A percentile compares a stretch with the other conserved stretches of the same genome.
Conservation (phyloP, 176 grass and related monocot genomes). For the Bolboschoenus planiculmis region DNA sequence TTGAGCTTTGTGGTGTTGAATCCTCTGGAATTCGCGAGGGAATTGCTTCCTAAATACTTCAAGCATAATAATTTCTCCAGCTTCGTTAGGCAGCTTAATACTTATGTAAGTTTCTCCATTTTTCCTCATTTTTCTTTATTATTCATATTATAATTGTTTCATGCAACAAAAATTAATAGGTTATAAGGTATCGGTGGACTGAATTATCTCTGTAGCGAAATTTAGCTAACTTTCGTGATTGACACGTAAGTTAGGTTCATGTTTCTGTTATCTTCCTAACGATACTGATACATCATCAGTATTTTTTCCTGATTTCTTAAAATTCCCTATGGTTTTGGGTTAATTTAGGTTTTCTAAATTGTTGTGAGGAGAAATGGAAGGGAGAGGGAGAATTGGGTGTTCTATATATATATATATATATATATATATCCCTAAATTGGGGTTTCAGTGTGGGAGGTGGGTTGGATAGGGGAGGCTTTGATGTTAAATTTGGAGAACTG, state of each 20-base stretch:
- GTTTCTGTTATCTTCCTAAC: too few relatives aligned
- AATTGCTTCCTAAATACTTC: slow-evolving; percentile 96
- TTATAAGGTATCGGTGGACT: background rate
- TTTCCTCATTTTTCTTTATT: background rate
- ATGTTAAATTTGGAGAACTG: background rate
- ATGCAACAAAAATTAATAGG: background rate
- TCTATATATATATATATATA: too few relatives aligned
- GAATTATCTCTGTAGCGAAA: background rate
- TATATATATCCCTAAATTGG: too few relatives aligned
- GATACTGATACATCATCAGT: background rate
- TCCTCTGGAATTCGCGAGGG: slow-evolving; percentile 60
- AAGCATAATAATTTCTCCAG: slow-evolving; percentile 99
- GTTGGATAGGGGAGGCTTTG: background rate
- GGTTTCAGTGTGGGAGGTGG: background rate
- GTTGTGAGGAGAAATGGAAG: background rate
- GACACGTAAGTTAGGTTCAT: too few relatives aligned
- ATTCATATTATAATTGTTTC: background rate
- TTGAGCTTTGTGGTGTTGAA: slow-evolving; percentile 78
- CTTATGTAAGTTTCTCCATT: slow-evolving; percentile 59
- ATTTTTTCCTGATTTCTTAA: background rate
- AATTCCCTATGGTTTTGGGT: background rate
- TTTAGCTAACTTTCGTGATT: too few relatives aligned
- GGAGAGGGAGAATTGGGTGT: background rate
- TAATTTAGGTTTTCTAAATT: background rate
- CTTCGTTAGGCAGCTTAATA: slow-evolving; percentile 96